A percentile compares a stretch with the other conserved stretches of the same genome.
These are phyloP conservation scores for Triticum monococcum DNA, from an alignment of 176 grass and related monocot genomes.

Conservation along the genomic window DNA sequence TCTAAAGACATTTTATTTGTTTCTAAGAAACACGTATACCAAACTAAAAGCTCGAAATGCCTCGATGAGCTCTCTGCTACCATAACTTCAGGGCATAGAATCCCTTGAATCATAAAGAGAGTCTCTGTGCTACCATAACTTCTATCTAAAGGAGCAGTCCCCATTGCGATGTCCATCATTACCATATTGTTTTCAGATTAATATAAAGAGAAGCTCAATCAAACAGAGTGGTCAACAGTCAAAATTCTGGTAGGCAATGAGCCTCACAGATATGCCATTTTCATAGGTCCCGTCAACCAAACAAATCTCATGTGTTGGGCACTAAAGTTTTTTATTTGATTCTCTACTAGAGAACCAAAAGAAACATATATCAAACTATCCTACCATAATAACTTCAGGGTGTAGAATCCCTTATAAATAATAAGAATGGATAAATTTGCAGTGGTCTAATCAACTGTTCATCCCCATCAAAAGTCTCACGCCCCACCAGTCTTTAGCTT, in stretches of 20 bases:
- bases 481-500: constrained; percentile 44
- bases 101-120: too few species aligned
- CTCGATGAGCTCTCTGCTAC: too few species aligned
- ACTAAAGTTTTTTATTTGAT: not conserved
- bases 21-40: not conserved
- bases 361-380: not conserved
- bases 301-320: not conserved
- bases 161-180: not conserved
- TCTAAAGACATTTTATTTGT: constrained; percentile 7
- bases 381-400: not conserved
- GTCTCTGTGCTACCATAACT: not conserved
- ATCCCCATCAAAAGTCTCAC: constrained; percentile 22
- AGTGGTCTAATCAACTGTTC: not conserved
- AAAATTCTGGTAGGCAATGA: not conserved
- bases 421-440: not conserved
- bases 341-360: not conserved
- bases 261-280: not conserved
- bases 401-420: not conserved
- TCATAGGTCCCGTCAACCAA: not conserved
- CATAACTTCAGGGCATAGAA: too few species aligned
- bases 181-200: not conserved
- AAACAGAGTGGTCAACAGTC: not conserved
- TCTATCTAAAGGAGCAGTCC: not conserved
- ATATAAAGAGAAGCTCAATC: not conserved
- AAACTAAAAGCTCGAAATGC: not conserved